Percentiles rank a stretch among this genome's conserved stretches.
These are phyloP conservation scores for Platanthera zijinensis DNA, from an alignment of 106 monocot genomes.

Conservation along the genomic window DNA sequence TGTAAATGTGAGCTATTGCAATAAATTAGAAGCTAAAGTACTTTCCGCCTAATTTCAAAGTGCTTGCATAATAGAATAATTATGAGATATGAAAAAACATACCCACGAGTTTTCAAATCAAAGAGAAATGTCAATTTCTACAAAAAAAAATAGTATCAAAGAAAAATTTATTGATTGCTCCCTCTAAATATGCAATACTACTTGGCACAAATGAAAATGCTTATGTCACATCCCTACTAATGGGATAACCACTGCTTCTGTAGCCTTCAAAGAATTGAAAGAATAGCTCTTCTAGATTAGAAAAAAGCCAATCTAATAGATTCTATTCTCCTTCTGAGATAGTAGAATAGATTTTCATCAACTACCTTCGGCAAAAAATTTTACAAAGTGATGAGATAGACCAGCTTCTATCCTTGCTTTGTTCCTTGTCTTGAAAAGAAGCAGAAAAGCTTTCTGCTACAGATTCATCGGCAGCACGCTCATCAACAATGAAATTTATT, in stretches of 20 bases:
- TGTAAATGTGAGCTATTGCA: not conserved
- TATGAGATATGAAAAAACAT: not conserved
- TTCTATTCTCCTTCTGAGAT: not conserved
- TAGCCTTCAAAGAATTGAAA: not conserved
- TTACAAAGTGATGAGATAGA: conserved; percentile 75
- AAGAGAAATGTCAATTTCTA: not conserved
- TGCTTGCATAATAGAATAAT: not conserved
- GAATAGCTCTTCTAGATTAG: not conserved
- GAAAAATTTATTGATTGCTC: not conserved
- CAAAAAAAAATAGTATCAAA: not conserved
- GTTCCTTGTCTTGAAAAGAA: conserved; percentile 26
- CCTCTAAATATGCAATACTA: not conserved
- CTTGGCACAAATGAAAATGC: not conserved
- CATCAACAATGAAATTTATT: conserved; percentile 78
- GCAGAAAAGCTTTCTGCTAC: conserved; percentile 27
- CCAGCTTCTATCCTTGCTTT: conserved; percentile 82
- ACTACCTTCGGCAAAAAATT: conserved; percentile 83
- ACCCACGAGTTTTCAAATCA: not conserved
- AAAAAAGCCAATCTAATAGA: not conserved
- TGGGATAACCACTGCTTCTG: not conserved
- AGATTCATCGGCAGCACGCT: conserved; percentile 16
- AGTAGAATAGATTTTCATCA: not conserved
- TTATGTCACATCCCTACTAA: not conserved
- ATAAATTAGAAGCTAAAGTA: not conserved
- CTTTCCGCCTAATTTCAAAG: not conserved